phyloP scores from a whole-genome alignment of 208 protist genomes.

The Acanthamoeba healyi region DNA sequence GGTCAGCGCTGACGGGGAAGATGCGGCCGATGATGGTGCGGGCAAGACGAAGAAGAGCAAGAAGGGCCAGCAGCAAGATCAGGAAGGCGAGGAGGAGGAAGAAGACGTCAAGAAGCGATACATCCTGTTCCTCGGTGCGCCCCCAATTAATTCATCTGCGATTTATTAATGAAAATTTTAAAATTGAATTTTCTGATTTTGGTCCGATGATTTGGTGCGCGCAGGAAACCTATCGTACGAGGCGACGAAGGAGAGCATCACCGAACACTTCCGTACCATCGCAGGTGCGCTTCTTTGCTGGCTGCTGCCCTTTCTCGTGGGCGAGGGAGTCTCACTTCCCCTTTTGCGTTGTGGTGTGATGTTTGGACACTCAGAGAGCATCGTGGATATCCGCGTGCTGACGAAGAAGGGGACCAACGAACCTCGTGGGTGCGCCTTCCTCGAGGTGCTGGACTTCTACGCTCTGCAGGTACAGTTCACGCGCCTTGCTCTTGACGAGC shows the following conservation, averaged over 20 bases:
- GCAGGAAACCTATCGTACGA: slow-evolving; percentile 2
- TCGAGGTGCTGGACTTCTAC: not conserved
- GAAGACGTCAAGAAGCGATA: not conserved
- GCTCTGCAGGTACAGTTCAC: slow-evolving; percentile 22
- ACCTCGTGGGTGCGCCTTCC: slow-evolving; percentile 43
- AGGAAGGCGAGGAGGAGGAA: not conserved
- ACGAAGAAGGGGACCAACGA: slow-evolving; percentile 27
- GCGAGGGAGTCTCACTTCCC: no score
- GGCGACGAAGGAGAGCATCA: slow-evolving; percentile 32
- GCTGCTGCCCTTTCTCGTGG: no score
- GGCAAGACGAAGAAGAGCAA: no score
- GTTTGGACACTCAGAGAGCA: no score
- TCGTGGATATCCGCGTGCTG: slow-evolving; percentile 10
- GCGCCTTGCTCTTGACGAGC: not conserved
- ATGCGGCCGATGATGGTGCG: not conserved
- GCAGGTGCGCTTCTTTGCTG: no score
- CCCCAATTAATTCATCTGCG: no score
- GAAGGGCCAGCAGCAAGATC: no score
- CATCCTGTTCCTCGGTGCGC: slow-evolving; percentile 57
- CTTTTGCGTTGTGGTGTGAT: not conserved
- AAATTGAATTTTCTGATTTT: no score
- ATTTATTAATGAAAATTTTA: no score
- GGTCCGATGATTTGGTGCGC: no score
- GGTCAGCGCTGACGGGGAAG: not conserved
- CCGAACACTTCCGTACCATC: not conserved